phyloP scores from a whole-genome alignment of 768 basidiomycete genomes.

The Leucosporidium yakuticum region DNA sequence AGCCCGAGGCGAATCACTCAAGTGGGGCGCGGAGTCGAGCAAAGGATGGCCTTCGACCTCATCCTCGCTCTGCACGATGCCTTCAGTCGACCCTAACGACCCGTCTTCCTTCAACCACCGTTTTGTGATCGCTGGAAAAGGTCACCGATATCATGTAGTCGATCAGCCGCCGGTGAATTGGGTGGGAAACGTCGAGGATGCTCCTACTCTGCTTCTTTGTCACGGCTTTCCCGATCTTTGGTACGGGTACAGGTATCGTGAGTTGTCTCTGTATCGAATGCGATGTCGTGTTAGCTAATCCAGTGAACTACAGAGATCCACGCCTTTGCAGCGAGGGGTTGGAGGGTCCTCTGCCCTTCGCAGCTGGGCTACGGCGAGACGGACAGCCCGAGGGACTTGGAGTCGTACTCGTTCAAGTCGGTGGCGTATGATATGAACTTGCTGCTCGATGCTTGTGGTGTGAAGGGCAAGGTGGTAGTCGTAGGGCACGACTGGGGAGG shows the following conservation, averaged over 20 bases:
- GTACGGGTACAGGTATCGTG: conserved; percentile 33
- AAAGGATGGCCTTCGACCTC: no score
- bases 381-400: not conserved
- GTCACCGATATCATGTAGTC: conserved; percentile 22
- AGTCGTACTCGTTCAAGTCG: conserved; percentile 15
- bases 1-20: no score
- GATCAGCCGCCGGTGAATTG: conserved; percentile 21
- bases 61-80: no score
- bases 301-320: conserved; percentile 14
- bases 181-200: not conserved
- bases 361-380: conserved; percentile 23
- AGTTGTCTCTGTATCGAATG: not conserved
- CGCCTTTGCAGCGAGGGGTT: conserved; percentile 16
- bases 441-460: conserved; percentile 17
- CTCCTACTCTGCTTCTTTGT: conserved; percentile 20
- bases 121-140: conserved; percentile 12
- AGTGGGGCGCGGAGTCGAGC: no score
- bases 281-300: not conserved
- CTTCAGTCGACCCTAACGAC: conserved; percentile 3
- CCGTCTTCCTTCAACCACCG: conserved; percentile 23
- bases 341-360: conserved; percentile 19
- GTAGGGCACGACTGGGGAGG: conserved; percentile 30
- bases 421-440: conserved; percentile 26
- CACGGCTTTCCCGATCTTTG: conserved; percentile 33
- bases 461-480: conserved; percentile 18